Evolutionary conservation across 164 flowering plant genomes (phyloP).

Genomic region (Berberis thunbergii): DNA sequence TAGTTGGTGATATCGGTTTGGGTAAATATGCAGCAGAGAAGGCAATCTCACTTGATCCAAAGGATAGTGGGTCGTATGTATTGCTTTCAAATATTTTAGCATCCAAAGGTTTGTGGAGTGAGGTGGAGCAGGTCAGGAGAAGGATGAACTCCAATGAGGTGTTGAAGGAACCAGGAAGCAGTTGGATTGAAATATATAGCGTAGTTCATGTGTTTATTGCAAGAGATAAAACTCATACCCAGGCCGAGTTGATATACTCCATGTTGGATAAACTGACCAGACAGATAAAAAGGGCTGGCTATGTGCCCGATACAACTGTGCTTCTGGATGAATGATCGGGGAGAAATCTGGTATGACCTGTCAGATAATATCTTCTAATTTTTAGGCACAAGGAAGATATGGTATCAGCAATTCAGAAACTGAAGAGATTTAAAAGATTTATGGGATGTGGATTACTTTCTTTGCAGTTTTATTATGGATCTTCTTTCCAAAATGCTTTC

Average conservation of each 20-base stretch:
- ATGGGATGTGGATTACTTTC: too few relatives aligned
- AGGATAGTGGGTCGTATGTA: slow-evolving; percentile 24
- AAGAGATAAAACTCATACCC: slow-evolving; percentile 23
- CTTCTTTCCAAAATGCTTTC: too few relatives aligned
- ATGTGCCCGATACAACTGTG: not conserved
- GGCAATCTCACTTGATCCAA: slow-evolving; percentile 18
- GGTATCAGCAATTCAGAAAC: too few relatives aligned
- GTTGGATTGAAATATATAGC: slow-evolving; percentile 26
- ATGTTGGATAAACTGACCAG: slow-evolving; percentile 11
- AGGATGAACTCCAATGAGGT: slow-evolving; percentile 27
- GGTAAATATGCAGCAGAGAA: slow-evolving; percentile 20
- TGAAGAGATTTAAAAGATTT: too few relatives aligned
- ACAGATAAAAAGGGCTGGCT: not conserved
- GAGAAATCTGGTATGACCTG: too few relatives aligned
- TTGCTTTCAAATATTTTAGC: slow-evolving; percentile 26
- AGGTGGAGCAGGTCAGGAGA: slow-evolving; percentile 12
- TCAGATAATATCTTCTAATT: too few relatives aligned
- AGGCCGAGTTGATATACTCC: slow-evolving; percentile 14
- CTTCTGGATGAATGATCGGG: too few relatives aligned
- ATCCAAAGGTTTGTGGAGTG: slow-evolving; percentile 12
- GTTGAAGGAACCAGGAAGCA: slow-evolving; percentile 26
- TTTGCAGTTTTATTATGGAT: too few relatives aligned
- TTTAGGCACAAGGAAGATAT: too few relatives aligned
- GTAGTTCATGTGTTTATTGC: slow-evolving; percentile 24
- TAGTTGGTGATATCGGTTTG: slow-evolving; percentile 17